Base-by-base conservation (phyloP, 805 yeast species). In the Candida germanica region DNA sequence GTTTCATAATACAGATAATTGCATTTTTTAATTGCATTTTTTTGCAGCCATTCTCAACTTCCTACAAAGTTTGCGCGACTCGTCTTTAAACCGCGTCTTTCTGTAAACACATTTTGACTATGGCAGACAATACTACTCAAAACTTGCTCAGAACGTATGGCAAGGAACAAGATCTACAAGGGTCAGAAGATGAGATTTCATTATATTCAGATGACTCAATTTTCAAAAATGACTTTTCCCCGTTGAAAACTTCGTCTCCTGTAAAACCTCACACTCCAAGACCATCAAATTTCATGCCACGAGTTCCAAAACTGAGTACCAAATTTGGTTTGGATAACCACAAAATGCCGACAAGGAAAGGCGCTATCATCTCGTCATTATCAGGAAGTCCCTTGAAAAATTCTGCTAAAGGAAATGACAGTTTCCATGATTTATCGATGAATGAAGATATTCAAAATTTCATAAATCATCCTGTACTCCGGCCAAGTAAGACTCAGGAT, bases 131-230 rank as follows among this genome's bases (percentile, higher is more conserved):
- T 26, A 21, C 23, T 6, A 36, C 40, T 6, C 36, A 31, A 22
- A 34, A 31, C 9, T 19, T 36, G 5, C 35, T 36, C 15, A 30
- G 23, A 8, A 31, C 17, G 28, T 36, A 36, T 23, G 36, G 36
- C 11, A 15, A 13, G 14, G 29, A 16, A 7, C 12, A 29, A 18
- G 33, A 17, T 5, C n/a, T 12, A 14, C 25, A 18, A 13, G 7
- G 5, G 21, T 22, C 13, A 7, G 36, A 42, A 10, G 48, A 42
- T 9, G 48, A 44, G 14, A 24, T 44, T 18, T 41, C 46, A 5
- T 21, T 44, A 11, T 42, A 36, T 24, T 44, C 48, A 4, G 48
- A 44, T 23, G 46, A 44, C 29, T 44, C 48, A 6, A 39, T 44
- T 3, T 44, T 44, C 28, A 34, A 37, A 17, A 38, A 31, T n/a